phyloP scores from a whole-genome alignment of 1,284 basidiomycete species.

The Athelia sp. region DNA sequence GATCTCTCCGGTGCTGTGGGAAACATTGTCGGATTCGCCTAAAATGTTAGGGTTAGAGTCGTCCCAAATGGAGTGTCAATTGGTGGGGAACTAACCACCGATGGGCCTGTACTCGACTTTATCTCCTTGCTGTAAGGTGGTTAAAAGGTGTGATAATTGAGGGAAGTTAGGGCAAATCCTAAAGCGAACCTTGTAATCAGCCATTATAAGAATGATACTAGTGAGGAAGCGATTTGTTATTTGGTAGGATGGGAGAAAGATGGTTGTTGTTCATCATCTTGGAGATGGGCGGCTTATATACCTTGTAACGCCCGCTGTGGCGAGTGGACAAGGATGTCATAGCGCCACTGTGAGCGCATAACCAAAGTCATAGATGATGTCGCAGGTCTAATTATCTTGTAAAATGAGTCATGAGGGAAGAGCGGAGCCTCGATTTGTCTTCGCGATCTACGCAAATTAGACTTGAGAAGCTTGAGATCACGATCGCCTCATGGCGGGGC shows the following conservation, averaged over 20 bases:
- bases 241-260: not conserved
- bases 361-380: no score
- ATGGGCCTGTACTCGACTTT: conserved; percentile 39
- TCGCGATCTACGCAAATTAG: no score
- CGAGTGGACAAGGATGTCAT: no score
- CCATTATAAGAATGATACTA: not conserved
- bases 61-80: not conserved
- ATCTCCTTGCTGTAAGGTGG: conserved; percentile 28
- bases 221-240: not conserved
- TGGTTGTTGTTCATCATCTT: not conserved
- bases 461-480: no score
- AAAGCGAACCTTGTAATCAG: not conserved
- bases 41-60: not conserved
- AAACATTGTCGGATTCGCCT: conserved; percentile 31
- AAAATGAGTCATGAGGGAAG: no score
- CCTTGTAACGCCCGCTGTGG: not conserved
- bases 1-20: conserved; percentile 32
- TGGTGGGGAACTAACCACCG: conserved; percentile 18
- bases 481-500: no score
- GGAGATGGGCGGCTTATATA: not conserved
- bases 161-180: not conserved
- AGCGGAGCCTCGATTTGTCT: no score
- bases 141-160: not conserved
- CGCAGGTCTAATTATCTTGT: no score
- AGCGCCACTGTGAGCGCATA: no score